These are phyloP conservation scores for Gossypium davidsonii DNA, from an alignment of 441 rosid genomes.

Conservation along the genomic window DNA sequence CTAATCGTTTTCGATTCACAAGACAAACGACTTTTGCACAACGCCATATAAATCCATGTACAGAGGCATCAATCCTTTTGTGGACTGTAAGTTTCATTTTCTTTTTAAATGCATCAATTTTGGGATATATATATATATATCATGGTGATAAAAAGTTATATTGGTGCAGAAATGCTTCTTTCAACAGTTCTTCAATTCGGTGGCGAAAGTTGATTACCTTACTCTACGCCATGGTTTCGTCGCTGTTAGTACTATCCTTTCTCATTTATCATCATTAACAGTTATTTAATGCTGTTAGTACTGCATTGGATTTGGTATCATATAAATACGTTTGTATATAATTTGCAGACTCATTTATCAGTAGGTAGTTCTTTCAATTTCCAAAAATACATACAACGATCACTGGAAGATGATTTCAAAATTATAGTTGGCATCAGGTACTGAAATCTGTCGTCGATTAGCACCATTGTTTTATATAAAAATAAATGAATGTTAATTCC, in stretches of 20 bases:
- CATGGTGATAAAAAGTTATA: too few species aligned
- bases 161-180: conserved; percentile 60
- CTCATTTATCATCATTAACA: background rate
- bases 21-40: conserved; percentile 70
- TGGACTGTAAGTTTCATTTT: conserved; percentile 44
- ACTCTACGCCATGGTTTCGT: conserved; percentile 76
- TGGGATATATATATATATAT: too few species aligned
- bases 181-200: conserved; percentile 55
- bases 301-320: background rate
- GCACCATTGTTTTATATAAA: background rate
- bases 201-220: conserved; percentile 66
- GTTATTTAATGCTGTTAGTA: background rate
- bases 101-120: background rate
- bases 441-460: background rate
- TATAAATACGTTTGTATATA: background rate
- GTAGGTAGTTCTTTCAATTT: conserved; percentile 36
- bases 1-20: conserved; percentile 50
- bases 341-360: conserved; percentile 41
- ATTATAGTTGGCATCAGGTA: conserved; percentile 50
- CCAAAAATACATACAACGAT: conserved; percentile 49
- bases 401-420: conserved; percentile 53
- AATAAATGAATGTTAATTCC: background rate
- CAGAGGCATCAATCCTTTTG: conserved; percentile 31
- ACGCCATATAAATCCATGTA: conserved; percentile 40
- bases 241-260: conserved; percentile 23